Conservation (phyloP, 306 rosid species). For the Gastrolobium villosum region DNA sequence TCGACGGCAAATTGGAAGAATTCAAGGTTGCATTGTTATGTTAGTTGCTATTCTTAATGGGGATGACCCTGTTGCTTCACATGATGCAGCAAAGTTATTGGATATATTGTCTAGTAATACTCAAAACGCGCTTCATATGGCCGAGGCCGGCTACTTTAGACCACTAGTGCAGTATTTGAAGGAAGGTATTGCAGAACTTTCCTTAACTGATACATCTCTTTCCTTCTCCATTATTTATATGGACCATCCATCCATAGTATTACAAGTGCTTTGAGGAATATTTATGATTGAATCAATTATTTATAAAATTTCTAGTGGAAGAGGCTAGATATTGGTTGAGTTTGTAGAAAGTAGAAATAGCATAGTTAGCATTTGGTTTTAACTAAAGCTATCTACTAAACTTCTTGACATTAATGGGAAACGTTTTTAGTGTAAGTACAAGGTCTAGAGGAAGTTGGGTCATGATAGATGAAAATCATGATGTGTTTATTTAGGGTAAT, state of each 20-base stretch:
- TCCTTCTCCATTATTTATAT: background rate
- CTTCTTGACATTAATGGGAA: conserved; percentile 11
- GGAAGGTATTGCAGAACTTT: conserved; percentile 66
- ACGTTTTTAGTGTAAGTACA: background rate
- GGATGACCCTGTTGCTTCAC: conserved; percentile 76
- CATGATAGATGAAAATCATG: background rate
- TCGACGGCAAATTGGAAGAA: conserved; percentile 77
- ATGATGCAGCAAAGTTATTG: conserved; percentile 73
- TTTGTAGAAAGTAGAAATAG: background rate
- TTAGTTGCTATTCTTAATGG: conserved; percentile 81
- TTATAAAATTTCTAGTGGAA: background rate
- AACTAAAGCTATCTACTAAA: background rate
- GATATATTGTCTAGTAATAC: conserved; percentile 73
- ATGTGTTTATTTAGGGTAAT: conserved; percentile 4
- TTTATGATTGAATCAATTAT: background rate
- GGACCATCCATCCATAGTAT: conserved; percentile 11
- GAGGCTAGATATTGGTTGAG: background rate
- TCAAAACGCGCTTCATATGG: conserved; percentile 95
- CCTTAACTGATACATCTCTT: conserved; percentile 21
- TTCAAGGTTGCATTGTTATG: conserved; percentile 91
- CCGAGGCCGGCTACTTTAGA: conserved; percentile 91
- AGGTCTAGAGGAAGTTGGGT: background rate
- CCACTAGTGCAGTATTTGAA: conserved; percentile 80
- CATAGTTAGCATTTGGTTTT: background rate
- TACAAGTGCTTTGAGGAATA: conserved; percentile 3